A percentile compares a stretch with the other conserved stretches of the same genome.
Conservation (phyloP, 208 protist species). For the Acanthamoeba healyi region DNA sequence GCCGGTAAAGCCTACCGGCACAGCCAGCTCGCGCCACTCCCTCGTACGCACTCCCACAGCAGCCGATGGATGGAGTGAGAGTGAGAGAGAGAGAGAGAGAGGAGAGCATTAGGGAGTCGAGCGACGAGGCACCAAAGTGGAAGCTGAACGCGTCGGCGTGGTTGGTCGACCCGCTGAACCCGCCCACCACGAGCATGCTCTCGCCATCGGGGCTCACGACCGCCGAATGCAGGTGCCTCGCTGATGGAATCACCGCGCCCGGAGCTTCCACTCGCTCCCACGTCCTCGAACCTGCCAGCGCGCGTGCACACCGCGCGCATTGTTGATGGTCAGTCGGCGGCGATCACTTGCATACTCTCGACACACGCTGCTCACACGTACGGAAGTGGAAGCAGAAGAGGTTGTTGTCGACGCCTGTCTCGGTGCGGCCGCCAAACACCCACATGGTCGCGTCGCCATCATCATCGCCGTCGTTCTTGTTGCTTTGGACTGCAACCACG, state of each 20-base stretch:
- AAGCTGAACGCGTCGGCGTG: background rate
- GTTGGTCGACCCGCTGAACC: slow-evolving; percentile 23
- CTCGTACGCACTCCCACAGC: too few species aligned
- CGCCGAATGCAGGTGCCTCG: slow-evolving; percentile 19
- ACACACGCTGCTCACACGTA: background rate
- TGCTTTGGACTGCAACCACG: background rate
- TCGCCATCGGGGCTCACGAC: background rate
- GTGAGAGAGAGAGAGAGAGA: too few species aligned
- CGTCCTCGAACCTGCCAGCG: slow-evolving; percentile 1
- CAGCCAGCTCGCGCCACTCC: background rate
- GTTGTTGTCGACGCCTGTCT: background rate
- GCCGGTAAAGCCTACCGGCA: background rate
- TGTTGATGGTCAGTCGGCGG: too few species aligned
- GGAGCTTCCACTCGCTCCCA: background rate
- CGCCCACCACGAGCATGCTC: slow-evolving; percentile 42
- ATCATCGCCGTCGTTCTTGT: background rate
- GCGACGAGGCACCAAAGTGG: background rate
- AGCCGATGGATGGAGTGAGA: too few species aligned
- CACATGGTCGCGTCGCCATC: background rate
- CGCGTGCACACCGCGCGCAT: too few species aligned
- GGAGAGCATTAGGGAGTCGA: too few species aligned
- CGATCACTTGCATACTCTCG: too few species aligned
- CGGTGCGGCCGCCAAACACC: slow-evolving; percentile 32
- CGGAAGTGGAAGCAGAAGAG: slow-evolving; percentile 63
- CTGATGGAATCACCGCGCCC: background rate